Percentiles rank a stretch among this genome's conserved stretches.
Evolutionary conservation across 148 eudicot genomes (phyloP).

Genomic region (Pharnaceum exiguum): DNA sequence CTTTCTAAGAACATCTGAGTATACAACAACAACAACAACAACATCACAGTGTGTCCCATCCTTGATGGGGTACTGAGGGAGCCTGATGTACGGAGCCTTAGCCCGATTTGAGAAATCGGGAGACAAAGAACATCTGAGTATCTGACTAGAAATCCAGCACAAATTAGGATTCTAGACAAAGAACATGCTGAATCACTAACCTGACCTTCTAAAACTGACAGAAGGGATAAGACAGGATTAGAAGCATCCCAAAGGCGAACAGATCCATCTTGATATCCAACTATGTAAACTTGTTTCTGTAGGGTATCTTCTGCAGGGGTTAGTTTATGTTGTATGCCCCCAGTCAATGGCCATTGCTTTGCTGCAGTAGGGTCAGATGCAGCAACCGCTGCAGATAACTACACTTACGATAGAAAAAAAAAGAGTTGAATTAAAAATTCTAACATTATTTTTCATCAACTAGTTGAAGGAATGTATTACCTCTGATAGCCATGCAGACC

Average conservation of each 20-base stretch:
- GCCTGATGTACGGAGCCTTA: too few species aligned
- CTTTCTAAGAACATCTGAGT: neutral
- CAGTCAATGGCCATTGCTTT: constrained; percentile 50
- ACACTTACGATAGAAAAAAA: constrained; percentile 7
- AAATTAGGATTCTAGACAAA: too few species aligned
- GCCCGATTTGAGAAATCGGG: too few species aligned
- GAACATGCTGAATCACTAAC: constrained; percentile 28
- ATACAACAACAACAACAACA: neutral
- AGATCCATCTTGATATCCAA: constrained; percentile 72
- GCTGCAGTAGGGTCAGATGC: constrained; percentile 22
- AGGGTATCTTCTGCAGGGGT: constrained; percentile 24
- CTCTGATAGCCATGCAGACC: constrained; percentile 26
- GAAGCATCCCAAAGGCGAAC: constrained; percentile 72
- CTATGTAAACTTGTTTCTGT: constrained; percentile 40
- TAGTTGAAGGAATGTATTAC: constrained; percentile 9
- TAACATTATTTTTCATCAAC: neutral
- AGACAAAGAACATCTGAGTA: neutral
- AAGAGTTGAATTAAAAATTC: constrained; percentile 4
- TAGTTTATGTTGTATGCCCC: constrained; percentile 40
- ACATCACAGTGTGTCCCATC: too few species aligned
- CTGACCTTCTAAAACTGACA: constrained; percentile 40
- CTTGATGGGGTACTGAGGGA: too few species aligned
- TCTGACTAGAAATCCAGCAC: too few species aligned
- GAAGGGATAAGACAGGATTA: constrained; percentile 41
- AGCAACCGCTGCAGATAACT: constrained; percentile 30